Evolutionary conservation across 2,329 filamentous ascomycete genomes (phyloP), one percentile per base, ranked within the genome.

Genomic region (Ophiostoma ulmi): DNA sequence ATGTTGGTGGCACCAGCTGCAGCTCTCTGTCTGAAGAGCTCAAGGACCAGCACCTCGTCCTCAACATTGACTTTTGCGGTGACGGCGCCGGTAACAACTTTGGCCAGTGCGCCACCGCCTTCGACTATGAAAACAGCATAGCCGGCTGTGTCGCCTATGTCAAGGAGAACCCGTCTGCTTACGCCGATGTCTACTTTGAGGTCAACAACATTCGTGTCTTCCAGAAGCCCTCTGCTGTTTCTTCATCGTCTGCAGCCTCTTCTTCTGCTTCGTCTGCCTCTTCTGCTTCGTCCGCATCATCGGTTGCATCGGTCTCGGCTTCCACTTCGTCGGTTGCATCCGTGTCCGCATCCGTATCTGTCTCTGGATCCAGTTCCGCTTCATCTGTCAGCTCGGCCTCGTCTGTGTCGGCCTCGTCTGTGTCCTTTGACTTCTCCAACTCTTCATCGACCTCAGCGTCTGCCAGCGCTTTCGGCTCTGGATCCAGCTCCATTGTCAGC

Each of bases 51-150:
- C 86, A 88, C 75, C 86, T 97, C 72, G 87, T 93, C 70, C 85
- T 93, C 75, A 88, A 93, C 81, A 91, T 91, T 64, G 78, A 88
- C 39, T 90, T 94, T 78, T 94, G 91, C 77, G 91, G 91, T 22
- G 86, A 88, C 75, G 91, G 89, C 81, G 89, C 90, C 1, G 88
- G 78, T 68, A 75, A 75, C 58, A 74, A 71, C 69, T 72, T 74
- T 48, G 68, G n/a, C 31, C 17, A 44, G 77, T 72, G 75, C 52
- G 68, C 70, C 17, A 68, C 69, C 41, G 66, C 70, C 66, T 76
- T 78, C 8, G 72, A 72, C 22, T 75, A 75, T 61, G 70, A 63
- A 1, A 75, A 75, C 22, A 68, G 5, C n/a, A 22, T 48, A 14
- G 1, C 5, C 0, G 72, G 72, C 66, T 83, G 82, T 76, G 70